Evolutionary conservation across 805 yeast genomes (phyloP).

Genomic region (Candida tallmaniae): DNA sequence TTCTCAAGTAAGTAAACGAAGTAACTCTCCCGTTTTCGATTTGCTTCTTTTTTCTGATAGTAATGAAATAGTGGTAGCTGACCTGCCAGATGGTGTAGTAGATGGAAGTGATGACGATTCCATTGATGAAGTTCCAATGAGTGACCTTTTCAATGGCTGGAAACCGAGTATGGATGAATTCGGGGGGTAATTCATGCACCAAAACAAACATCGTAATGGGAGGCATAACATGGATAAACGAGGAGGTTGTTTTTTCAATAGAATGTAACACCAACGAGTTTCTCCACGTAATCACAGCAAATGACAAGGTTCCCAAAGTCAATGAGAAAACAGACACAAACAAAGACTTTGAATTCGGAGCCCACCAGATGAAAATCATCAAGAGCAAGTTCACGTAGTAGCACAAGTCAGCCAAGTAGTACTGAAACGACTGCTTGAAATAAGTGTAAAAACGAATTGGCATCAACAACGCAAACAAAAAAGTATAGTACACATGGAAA

Average conservation of each 20-base stretch:
- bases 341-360: slow-evolving; percentile 67
- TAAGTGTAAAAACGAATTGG: slow-evolving; percentile 84
- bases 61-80: slow-evolving; percentile 85
- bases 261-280: slow-evolving; percentile 89
- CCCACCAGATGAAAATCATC: slow-evolving; percentile 72
- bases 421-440: slow-evolving; percentile 74
- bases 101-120: slow-evolving; percentile 73
- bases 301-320: slow-evolving; percentile 82
- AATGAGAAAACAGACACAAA: slow-evolving; percentile 83
- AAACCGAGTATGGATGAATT: slow-evolving; percentile 54
- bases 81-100: slow-evolving; percentile 89
- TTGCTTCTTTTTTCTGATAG: slow-evolving; percentile 71
- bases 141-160: slow-evolving; percentile 70
- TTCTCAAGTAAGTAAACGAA: slow-evolving; percentile 79
- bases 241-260: slow-evolving; percentile 86
- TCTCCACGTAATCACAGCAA: slow-evolving; percentile 95
- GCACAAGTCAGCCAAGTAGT: slow-evolving; percentile 88
- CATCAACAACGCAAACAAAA: slow-evolving; percentile 56
- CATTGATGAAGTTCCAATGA: slow-evolving; percentile 66
- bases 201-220: slow-evolving; percentile 84
- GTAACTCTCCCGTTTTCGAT: slow-evolving; percentile 84
- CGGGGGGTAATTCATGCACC: slow-evolving; percentile 65
- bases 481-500: slow-evolving; percentile 74
- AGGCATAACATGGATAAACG: slow-evolving; percentile 88
- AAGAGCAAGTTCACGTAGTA: slow-evolving; percentile 79